phyloP scores from a whole-genome alignment of 2,329 filamentous ascomycete species.

The Diaporthe humulicola region DNA sequence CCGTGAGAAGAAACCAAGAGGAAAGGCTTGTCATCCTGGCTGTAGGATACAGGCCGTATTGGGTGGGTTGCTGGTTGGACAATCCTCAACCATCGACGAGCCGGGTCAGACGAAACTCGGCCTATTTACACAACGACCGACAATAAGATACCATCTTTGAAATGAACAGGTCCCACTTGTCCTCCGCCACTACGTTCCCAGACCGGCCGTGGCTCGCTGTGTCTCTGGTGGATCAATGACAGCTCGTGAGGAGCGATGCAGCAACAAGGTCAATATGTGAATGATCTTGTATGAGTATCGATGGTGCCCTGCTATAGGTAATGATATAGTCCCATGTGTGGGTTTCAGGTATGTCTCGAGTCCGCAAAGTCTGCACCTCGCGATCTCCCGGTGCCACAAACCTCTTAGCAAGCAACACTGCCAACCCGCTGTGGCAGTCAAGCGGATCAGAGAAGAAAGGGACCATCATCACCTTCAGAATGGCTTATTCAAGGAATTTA shows the following conservation, averaged over 20 bases:
- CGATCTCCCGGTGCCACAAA: neutral
- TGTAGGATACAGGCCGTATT: neutral
- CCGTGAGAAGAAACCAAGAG: neutral
- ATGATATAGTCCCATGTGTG: neutral
- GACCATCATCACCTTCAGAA: neutral
- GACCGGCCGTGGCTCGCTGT: neutral
- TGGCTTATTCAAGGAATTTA: neutral
- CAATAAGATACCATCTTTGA: slow-evolving; percentile 10
- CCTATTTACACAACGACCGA: neutral
- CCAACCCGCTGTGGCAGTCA: neutral
- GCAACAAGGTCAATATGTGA: neutral
- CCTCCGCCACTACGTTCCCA: neutral
- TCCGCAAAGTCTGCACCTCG: neutral
- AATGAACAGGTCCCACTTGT: neutral
- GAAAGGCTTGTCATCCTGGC: neutral
- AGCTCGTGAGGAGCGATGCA: neutral
- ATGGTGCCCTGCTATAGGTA: neutral
- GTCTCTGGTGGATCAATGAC: neutral
- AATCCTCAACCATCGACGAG: neutral
- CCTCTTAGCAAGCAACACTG: neutral
- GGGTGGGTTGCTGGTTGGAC: neutral
- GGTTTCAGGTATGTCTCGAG: neutral
- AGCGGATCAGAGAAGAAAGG: neutral
- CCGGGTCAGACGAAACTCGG: neutral
- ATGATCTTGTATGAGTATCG: neutral